A percentile compares a stretch with the other conserved stretches of the same genome.
Evolutionary conservation across 768 basidiomycete genomes (phyloP).

Genomic region (Boletus coccyginus): DNA sequence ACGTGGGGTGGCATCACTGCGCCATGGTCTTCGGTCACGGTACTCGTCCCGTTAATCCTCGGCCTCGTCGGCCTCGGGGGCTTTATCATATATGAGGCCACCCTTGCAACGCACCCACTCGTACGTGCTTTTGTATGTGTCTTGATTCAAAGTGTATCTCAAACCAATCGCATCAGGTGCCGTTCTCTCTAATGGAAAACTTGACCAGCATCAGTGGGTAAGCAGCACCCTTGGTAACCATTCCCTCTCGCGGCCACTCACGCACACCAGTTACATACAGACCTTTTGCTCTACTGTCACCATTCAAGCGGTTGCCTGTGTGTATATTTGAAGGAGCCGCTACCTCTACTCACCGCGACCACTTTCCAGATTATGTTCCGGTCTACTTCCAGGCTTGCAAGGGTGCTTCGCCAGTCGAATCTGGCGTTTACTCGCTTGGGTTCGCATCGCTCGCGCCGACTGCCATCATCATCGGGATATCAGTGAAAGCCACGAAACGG

Average conservation of each 20-base stretch:
- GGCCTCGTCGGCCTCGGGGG: neutral
- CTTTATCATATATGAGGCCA: neutral
- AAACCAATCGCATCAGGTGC: neutral
- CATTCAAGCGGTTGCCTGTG: slow-evolving; percentile 21
- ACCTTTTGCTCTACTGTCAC: slow-evolving; percentile 22
- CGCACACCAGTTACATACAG: slow-evolving; percentile 20
- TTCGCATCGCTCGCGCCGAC: slow-evolving; percentile 29
- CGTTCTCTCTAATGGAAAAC: neutral
- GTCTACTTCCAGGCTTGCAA: slow-evolving; percentile 44
- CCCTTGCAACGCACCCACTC: neutral
- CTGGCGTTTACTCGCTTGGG: slow-evolving; percentile 20
- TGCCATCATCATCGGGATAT: slow-evolving; percentile 30
- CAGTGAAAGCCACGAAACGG: slow-evolving; percentile 22
- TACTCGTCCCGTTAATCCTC: neutral
- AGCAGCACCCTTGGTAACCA: neutral
- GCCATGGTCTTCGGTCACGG: neutral
- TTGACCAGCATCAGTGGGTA: slow-evolving; percentile 15
- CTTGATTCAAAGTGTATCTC: neutral
- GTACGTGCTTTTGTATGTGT: neutral
- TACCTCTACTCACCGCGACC: neutral
- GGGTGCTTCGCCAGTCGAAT: slow-evolving; percentile 30
- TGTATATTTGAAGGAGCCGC: neutral
- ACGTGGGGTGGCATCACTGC: neutral
- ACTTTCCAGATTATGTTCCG: slow-evolving; percentile 35
- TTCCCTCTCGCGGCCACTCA: neutral